Conservation (phyloP, 768 basidiomycete species). For the Hortiboletus flavorubellus region DNA sequence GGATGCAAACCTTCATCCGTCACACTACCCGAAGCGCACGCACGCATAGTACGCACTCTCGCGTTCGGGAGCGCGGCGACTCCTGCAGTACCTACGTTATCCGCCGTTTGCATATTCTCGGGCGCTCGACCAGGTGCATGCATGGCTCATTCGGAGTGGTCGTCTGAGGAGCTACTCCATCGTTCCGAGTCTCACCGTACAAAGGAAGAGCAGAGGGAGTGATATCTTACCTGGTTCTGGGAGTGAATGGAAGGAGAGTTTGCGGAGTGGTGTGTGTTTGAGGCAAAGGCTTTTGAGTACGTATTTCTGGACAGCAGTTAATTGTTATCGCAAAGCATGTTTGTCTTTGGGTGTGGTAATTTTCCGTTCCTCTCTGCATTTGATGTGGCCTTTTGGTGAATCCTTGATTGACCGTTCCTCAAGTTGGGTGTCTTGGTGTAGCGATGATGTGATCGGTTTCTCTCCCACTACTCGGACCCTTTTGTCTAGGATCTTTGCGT, state of each 20-base stretch:
- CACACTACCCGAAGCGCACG: slow-evolving; percentile 62
- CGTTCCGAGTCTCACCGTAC: slow-evolving; percentile 64
- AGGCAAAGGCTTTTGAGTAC: background rate
- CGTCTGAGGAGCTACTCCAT: slow-evolving; percentile 59
- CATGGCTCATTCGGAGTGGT: slow-evolving; percentile 60
- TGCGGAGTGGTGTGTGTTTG: slow-evolving; percentile 48
- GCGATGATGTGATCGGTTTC: background rate
- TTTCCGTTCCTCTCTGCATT: background rate
- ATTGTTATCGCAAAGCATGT: background rate
- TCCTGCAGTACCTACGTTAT: slow-evolving; percentile 56
- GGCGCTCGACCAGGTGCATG: slow-evolving; percentile 69
- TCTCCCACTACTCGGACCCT: background rate
- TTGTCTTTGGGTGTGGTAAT: background rate
- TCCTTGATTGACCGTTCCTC: background rate
- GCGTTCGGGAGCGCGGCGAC: slow-evolving; percentile 53
- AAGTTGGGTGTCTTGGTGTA: background rate
- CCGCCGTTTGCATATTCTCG: slow-evolving; percentile 74
- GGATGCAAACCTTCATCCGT: slow-evolving; percentile 47
- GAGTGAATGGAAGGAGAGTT: slow-evolving; percentile 52
- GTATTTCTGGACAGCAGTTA: background rate
- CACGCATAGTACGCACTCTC: slow-evolving; percentile 73
- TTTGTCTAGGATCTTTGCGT: background rate
- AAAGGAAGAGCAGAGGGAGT: slow-evolving; percentile 55
- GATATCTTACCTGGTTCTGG: slow-evolving; percentile 51
- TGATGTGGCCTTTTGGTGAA: background rate